Conservation (phyloP, 192 early-diverging fungal species). For the Chytriomyces hyalinus region DNA sequence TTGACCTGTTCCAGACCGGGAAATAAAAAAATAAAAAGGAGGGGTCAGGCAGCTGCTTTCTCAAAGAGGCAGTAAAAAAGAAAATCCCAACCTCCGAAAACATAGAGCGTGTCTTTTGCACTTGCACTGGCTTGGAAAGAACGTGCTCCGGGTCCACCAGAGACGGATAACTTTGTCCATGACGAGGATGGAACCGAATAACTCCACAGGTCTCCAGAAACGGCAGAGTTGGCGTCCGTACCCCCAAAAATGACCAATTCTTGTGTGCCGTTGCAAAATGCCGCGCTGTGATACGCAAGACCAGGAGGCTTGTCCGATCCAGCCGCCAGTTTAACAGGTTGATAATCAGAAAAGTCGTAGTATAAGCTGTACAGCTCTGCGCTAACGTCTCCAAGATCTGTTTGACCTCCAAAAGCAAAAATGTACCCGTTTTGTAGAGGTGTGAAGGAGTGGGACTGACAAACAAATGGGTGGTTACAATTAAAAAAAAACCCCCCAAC, state of each 20-base stretch:
- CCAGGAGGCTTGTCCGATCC: neutral
- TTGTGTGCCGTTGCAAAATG: neutral
- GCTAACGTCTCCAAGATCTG: neutral
- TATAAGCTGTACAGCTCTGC: constrained; percentile 4
- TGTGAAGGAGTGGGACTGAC: constrained; percentile 16
- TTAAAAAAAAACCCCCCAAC: neutral
- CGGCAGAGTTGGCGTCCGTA: too few relatives aligned
- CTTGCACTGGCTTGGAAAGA: neutral
- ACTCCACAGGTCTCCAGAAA: constrained; percentile 7
- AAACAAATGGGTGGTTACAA: neutral
- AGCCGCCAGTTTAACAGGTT: neutral
- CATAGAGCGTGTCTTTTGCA: neutral
- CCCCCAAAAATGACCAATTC: constrained; percentile 18
- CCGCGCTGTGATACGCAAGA: constrained; percentile 8
- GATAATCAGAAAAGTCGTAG: constrained; percentile 5
- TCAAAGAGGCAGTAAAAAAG: neutral
- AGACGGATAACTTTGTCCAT: constrained; percentile 2
- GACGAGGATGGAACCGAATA: neutral
- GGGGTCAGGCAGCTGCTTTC: neutral
- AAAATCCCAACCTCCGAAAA: constrained; percentile 1
- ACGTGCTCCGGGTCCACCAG: neutral
- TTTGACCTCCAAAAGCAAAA: constrained; percentile 24
- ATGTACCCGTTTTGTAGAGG: neutral
- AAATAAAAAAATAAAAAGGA: neutral
- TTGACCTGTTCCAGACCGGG: constrained; percentile 5